These are phyloP conservation scores for Ogataea salicorniae DNA, from an alignment of 805 yeast species.

Conservation along the genomic window DNA sequence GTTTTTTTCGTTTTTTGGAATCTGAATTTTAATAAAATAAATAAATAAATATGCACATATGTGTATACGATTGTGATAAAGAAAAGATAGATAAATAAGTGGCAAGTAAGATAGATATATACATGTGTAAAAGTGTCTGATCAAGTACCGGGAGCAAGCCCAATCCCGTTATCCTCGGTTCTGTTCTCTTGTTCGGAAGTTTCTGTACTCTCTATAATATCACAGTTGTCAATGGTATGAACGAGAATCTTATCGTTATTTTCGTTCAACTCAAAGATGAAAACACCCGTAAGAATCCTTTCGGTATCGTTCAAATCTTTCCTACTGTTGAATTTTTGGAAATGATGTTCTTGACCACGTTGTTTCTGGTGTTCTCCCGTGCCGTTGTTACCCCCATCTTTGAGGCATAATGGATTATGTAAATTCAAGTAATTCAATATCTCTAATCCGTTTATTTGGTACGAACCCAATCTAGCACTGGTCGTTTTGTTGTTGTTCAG, in stretches of 20 bases:
- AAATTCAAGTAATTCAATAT: conserved; percentile 2
- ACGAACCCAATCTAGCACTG: conserved; percentile 25
- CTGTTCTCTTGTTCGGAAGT: background rate
- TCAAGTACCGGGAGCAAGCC: conserved; percentile 18
- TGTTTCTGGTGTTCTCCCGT: background rate
- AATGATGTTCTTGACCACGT: too few species aligned
- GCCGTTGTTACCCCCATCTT: background rate
- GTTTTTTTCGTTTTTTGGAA: too few species aligned
- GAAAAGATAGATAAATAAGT: background rate
- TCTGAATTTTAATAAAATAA: too few species aligned
- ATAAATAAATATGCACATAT: too few species aligned
- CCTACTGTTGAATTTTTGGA: too few species aligned
- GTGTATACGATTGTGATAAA: too few species aligned
- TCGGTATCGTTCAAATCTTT: conserved; percentile 19
- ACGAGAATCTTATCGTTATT: conserved; percentile 51
- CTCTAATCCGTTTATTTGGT: conserved; percentile 17
- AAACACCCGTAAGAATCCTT: conserved; percentile 47
- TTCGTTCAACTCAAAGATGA: conserved; percentile 58
- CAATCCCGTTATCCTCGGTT: conserved; percentile 10
- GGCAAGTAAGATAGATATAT: too few species aligned
- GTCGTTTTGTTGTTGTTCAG: conserved; percentile 26
- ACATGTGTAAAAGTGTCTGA: background rate
- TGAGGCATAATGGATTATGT: conserved; percentile 5
- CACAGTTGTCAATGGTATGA: conserved; percentile 64
- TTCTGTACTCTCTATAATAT: conserved; percentile 44